Conservation (phyloP, 2,329 filamentous ascomycete genomes). For the Apiospora saccharicola region DNA sequence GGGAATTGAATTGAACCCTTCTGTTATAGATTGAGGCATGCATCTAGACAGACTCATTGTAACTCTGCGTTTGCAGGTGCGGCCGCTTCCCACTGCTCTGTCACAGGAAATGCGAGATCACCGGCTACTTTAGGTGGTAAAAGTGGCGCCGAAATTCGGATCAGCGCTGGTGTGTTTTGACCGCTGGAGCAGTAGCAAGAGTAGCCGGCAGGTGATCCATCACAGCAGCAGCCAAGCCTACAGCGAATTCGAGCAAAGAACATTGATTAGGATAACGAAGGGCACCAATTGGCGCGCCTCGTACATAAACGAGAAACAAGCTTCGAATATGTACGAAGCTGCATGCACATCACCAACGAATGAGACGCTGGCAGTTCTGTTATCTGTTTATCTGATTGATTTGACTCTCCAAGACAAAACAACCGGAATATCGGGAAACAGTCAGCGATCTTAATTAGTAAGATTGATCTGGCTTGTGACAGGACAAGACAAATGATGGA, state of each 20-base stretch:
- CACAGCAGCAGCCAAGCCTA: not conserved
- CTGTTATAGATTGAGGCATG: not conserved
- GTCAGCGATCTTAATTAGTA: conserved; percentile 1
- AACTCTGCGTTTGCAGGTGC: not conserved
- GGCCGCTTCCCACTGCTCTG: not conserved
- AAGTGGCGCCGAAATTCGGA: conserved; percentile 12
- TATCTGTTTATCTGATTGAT: conserved; percentile 6
- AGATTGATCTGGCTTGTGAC: not conserved
- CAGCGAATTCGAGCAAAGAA: not conserved
- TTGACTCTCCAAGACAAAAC: not conserved
- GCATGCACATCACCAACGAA: not conserved
- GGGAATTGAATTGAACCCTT: not conserved
- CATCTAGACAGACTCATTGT: not conserved
- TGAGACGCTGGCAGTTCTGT: not conserved
- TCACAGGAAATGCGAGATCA: not conserved
- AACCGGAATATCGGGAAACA: not conserved
- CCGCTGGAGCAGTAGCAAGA: not conserved
- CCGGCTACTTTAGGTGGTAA: not conserved
- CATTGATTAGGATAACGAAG: not conserved
- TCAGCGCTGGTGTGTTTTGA: not conserved
- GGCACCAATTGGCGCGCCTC: not conserved
- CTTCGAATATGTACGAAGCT: not conserved
- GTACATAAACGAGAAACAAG: conserved; percentile 11
- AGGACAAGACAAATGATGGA: not conserved
- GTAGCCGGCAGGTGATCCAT: not conserved